Evolutionary conservation across 2,329 filamentous ascomycete species (phyloP).

Genomic region (Blastomyces silverae): DNA sequence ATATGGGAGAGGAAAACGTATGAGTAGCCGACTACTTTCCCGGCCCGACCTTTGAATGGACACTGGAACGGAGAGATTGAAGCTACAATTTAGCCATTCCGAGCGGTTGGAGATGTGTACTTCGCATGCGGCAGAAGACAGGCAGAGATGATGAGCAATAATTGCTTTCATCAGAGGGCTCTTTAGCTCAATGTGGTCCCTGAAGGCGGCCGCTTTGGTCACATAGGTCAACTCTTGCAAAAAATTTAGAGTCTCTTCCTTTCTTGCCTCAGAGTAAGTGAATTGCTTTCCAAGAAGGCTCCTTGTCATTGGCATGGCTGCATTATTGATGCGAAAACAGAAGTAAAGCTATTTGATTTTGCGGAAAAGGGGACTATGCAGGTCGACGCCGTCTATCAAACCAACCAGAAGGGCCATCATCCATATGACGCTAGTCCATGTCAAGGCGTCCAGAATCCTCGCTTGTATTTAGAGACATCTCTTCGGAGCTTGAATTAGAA

Average conservation of each 20-base stretch:
- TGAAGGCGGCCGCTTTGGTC: constrained; percentile 2
- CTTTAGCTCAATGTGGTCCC: constrained; percentile 8
- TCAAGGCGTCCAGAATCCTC: too few species aligned
- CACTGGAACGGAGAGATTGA: constrained; percentile 27
- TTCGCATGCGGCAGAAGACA: constrained; percentile 16
- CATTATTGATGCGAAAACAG: neutral
- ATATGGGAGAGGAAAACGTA: constrained; percentile 27
- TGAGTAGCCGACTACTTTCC: constrained; percentile 15
- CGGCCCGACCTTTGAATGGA: constrained; percentile 15
- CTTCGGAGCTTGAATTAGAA: too few species aligned
- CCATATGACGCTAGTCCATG: too few species aligned
- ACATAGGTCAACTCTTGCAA: constrained; percentile 17
- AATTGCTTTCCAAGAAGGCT: constrained; percentile 13
- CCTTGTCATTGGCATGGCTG: constrained; percentile 15
- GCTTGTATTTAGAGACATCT: too few species aligned
- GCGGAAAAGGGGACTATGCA: too few species aligned
- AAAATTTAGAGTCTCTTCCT: constrained; percentile 16
- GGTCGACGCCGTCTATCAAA: too few species aligned
- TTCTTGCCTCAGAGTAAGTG: constrained; percentile 17
- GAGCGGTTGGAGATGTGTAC: constrained; percentile 21
- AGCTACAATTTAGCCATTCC: constrained; percentile 24
- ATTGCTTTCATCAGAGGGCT: neutral
- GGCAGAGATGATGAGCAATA: constrained; percentile 11
- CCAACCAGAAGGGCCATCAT: too few species aligned
- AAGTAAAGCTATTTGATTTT: neutral